Percentiles rank a stretch among this genome's conserved stretches.
Conservation (phyloP, 805 yeast species). For the Candida schatavii region DNA sequence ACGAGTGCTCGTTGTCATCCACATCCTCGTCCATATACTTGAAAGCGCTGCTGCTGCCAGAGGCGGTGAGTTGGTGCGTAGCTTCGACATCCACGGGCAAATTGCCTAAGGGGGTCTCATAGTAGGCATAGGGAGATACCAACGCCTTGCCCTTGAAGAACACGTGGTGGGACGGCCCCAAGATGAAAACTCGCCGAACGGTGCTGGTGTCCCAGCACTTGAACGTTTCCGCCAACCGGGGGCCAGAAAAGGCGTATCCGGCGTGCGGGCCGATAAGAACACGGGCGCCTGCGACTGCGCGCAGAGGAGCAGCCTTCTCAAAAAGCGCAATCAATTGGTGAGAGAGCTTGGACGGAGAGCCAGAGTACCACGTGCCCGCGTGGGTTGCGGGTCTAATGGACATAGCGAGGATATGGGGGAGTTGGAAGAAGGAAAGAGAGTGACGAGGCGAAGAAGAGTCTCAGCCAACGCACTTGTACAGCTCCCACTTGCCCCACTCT, state of each 20-base stretch:
- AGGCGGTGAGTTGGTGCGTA: conserved; percentile 29
- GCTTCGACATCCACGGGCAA: conserved; percentile 60
- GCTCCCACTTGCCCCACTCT: no score
- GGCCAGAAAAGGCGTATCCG: conserved; percentile 82
- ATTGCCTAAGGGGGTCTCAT: conserved; percentile 83
- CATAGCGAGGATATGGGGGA: not conserved
- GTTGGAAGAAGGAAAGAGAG: not conserved
- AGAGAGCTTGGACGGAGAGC: conserved; percentile 39
- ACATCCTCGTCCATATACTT: conserved; percentile 52
- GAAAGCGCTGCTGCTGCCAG: conserved; percentile 35
- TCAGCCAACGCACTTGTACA: no score
- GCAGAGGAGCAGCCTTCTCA: conserved; percentile 36
- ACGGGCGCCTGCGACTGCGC: conserved; percentile 32
- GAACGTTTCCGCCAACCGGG: conserved; percentile 74
- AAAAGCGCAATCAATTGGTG: conserved; percentile 52
- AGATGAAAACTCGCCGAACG: conserved; percentile 63
- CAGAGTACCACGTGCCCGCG: conserved; percentile 87
- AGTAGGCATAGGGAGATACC: conserved; percentile 48
- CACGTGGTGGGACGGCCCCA: conserved; percentile 94
- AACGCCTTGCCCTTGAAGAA: conserved; percentile 64
- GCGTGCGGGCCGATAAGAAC: conserved; percentile 66
- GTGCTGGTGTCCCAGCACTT: conserved; percentile 60
- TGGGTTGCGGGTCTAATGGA: conserved; percentile 68
- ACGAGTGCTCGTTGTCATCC: conserved; percentile 86
- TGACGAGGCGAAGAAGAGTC: no score